These are phyloP conservation scores for Blastobotrys proliferans DNA, from an alignment of 1,139 yeast species.

Conservation along the genomic window DNA sequence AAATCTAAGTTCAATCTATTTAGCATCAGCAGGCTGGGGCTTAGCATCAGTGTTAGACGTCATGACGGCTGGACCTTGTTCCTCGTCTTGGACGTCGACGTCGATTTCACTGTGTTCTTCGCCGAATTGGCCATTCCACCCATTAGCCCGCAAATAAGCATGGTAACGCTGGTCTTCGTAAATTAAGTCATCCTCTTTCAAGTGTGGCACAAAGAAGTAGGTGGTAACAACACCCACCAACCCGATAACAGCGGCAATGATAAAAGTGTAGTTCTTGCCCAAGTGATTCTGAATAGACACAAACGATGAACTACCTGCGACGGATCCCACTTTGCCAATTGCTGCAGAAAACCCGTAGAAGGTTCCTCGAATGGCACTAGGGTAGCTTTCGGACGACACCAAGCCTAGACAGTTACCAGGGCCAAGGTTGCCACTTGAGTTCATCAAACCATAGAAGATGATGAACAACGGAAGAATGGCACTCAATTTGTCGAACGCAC, in stretches of 20 bases:
- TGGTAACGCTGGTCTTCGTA: conserved; percentile 61
- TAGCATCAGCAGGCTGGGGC: too few species aligned
- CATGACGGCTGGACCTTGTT: background rate
- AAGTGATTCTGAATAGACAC: conserved; percentile 40
- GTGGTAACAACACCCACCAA: conserved; percentile 61
- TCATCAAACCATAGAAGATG: conserved; percentile 56
- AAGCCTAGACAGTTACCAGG: conserved; percentile 77
- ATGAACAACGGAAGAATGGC: conserved; percentile 53
- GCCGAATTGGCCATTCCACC: conserved; percentile 65
- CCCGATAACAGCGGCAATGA: conserved; percentile 69
- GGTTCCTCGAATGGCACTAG: conserved; percentile 75
- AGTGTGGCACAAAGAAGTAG: conserved; percentile 61
- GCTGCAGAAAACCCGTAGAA: conserved; percentile 51
- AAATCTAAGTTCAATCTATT: too few species aligned
- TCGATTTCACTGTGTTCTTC: background rate
- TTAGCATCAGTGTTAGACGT: too few species aligned
- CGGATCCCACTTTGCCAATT: conserved; percentile 54
- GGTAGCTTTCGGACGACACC: conserved; percentile 62
- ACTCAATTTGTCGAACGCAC: conserved; percentile 46
- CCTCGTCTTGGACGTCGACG: background rate
- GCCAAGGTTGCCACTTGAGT: conserved; percentile 63
- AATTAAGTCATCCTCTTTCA: conserved; percentile 61
- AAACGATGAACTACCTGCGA: conserved; percentile 47
- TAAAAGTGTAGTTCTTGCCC: conserved; percentile 46
- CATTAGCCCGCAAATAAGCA: conserved; percentile 56